phyloP scores from a whole-genome alignment of 208 protist genomes.

The Trypanosoma congolense region DNA sequence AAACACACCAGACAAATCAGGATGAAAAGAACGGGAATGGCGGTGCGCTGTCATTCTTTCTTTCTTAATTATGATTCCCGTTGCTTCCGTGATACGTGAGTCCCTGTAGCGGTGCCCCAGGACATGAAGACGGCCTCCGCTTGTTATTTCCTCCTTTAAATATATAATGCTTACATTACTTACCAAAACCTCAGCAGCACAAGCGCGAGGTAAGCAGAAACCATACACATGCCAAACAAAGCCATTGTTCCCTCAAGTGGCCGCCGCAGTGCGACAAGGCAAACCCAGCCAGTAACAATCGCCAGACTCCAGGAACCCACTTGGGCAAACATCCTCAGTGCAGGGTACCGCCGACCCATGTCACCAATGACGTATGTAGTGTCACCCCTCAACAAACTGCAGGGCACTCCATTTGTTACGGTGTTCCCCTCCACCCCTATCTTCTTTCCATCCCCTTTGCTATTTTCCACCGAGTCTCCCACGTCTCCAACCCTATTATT shows the following conservation, averaged over 20 bases:
- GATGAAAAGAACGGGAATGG: no score
- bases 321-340: constrained; percentile 6
- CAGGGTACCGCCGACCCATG: constrained; percentile 24
- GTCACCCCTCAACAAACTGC: neutral
- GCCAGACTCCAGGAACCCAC: constrained; percentile 10
- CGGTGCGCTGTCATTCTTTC: no score
- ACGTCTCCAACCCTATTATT: neutral
- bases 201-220: constrained; percentile 25
- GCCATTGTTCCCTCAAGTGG: constrained; percentile 50
- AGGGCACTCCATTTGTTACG: neutral
- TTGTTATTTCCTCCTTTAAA: no score
- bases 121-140: no score
- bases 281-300: constrained; percentile 33
- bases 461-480: neutral
- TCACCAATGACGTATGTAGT: constrained; percentile 39
- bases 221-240: constrained; percentile 34
- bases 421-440: neutral
- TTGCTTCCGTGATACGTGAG: no score
- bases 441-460: neutral
- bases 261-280: constrained; percentile 42
- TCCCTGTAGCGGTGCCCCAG: no score
- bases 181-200: constrained; percentile 15
- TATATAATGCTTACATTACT: no score
- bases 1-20: no score
- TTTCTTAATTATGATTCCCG: no score